phyloP scores from a whole-genome alignment of 2,329 filamentous ascomycete species.

The Fusarium sp. region DNA sequence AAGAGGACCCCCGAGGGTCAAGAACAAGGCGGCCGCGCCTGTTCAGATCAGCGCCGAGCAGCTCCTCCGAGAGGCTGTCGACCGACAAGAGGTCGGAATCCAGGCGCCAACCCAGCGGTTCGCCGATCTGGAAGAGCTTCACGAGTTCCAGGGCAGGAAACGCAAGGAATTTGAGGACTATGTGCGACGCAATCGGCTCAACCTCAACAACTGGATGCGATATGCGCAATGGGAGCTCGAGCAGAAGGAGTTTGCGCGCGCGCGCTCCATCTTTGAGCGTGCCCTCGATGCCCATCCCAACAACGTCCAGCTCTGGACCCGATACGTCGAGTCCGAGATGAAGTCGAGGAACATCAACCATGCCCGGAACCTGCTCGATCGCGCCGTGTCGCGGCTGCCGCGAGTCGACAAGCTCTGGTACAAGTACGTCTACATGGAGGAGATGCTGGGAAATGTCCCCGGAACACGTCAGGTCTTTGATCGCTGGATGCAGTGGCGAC shows the following conservation, averaged over 20 bases:
- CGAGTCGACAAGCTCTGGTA: slow-evolving; percentile 98
- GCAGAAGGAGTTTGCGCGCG: slow-evolving; percentile 95
- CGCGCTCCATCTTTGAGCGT: slow-evolving; percentile 92
- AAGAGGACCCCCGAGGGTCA: slow-evolving; percentile 93
- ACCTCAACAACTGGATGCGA: slow-evolving; percentile 99
- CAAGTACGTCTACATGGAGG: slow-evolving; percentile 99
- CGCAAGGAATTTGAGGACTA: slow-evolving; percentile 98
- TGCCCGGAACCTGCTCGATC: slow-evolving; percentile 92
- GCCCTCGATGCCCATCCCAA: slow-evolving; percentile 93
- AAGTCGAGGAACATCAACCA: slow-evolving; percentile 94
- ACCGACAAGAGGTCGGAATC: slow-evolving; percentile 89
- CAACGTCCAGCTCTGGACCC: slow-evolving; percentile 87
- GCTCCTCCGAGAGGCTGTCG: slow-evolving; percentile 95
- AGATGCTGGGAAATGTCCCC: slow-evolving; percentile 94
- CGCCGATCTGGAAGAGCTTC: slow-evolving; percentile 95
- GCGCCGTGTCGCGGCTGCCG: slow-evolving; percentile 92
- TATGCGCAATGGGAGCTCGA: slow-evolving; percentile 98
- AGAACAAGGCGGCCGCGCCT: slow-evolving; percentile 96
- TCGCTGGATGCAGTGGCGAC: slow-evolving; percentile 98
- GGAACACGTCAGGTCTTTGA: slow-evolving; percentile 96
- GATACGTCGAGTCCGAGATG: slow-evolving; percentile 97
- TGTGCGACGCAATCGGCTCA: slow-evolving; percentile 92
- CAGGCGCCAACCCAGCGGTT: slow-evolving; percentile 95
- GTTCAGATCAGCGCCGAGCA: slow-evolving; percentile 96
- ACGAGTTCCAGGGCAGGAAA: slow-evolving; percentile 97